These are phyloP conservation scores for Strobilomyces echinocephalus DNA, from an alignment of 768 basidiomycete species.

Conservation along the genomic window DNA sequence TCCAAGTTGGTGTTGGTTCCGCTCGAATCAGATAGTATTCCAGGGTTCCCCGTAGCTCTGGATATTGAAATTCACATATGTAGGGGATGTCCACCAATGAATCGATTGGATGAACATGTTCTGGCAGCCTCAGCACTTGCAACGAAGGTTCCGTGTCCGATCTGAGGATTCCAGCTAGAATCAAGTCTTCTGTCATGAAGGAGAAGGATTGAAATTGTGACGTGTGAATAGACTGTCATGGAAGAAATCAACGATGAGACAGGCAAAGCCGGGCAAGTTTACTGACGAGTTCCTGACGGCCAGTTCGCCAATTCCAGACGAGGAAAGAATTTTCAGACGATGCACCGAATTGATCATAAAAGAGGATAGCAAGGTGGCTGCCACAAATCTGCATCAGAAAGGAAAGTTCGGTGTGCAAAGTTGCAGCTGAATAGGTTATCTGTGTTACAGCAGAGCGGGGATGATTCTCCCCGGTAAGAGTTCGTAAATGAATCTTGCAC, in stretches of 20 bases:
- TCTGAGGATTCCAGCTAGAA: slow-evolving; percentile 19
- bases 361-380: slow-evolving; percentile 27
- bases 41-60: slow-evolving; percentile 12
- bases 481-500: slow-evolving; percentile 28
- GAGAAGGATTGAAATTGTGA: slow-evolving; percentile 30
- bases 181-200: slow-evolving; percentile 31
- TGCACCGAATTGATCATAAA: slow-evolving; percentile 8
- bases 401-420: slow-evolving; percentile 1
- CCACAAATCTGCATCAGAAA: slow-evolving; percentile 33
- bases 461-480: slow-evolving; percentile 29
- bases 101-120: neutral
- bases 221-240: slow-evolving; percentile 16
- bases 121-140: slow-evolving; percentile 19
- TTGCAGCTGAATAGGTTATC: slow-evolving; percentile 10
- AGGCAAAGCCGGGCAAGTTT: neutral
- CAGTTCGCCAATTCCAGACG: slow-evolving; percentile 36
- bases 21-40: slow-evolving; percentile 29
- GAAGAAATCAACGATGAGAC: slow-evolving; percentile 2
- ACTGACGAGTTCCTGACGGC: slow-evolving; percentile 28
- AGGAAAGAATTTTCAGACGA: slow-evolving; percentile 15
- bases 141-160: slow-evolving; percentile 6
- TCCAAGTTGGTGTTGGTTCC: slow-evolving; percentile 31
- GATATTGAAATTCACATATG: slow-evolving; percentile 27
- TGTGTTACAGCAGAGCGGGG: slow-evolving; percentile 13
- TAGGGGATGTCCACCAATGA: slow-evolving; percentile 14